Base-by-base conservation (phyloP, 2,329 filamentous ascomycete species). In the Tympanopsis confertula region DNA sequence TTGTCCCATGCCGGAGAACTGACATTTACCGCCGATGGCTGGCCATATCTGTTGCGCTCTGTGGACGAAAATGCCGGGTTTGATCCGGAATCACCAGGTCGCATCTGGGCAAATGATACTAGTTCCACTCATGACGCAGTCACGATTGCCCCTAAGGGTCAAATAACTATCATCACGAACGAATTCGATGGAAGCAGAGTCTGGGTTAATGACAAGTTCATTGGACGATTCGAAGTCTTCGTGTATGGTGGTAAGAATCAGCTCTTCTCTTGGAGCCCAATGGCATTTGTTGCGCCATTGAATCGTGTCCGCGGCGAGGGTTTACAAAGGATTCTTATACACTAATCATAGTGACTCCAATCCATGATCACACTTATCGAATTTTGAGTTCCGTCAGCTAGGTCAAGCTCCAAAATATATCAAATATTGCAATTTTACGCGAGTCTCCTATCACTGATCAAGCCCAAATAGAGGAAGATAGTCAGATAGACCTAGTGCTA, bases 281-380 rank as follows among this genome's bases (percentile, higher is more conserved):
- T 73, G 68, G 68, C 69, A 1, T 63, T 73, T 45, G 69, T 71
- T 12, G 68, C 68, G 5, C 68, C 68, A 1, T 39, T 71, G 26
- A 55, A 66, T 5, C 41, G 32, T 1, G 36, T 57, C 3, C 38
- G 48, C 12, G 57, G 58, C n/a, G n/a, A n/a, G n/a, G n/a, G n/a
- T n/a, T n/a, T n/a, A n/a, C n/a, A n/a, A n/a, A n/a, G n/a, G n/a
- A n/a, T n/a, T n/a, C n/a, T n/a, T n/a, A n/a, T n/a, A n/a, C n/a
- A n/a, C n/a, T n/a, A n/a, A n/a, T n/a, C n/a, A n/a, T n/a, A n/a
- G n/a, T n/a, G n/a, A n/a, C n/a, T n/a, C n/a, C n/a, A n/a, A n/a
- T n/a, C n/a, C n/a, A n/a, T n/a, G n/a, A n/a, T n/a, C n/a, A n/a
- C n/a, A n/a, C n/a, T n/a, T n/a, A n/a, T n/a, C n/a, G n/a, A n/a